Conservation (phyloP, 2,329 filamentous ascomycete species). For the Fusarium tjaetaba region DNA sequence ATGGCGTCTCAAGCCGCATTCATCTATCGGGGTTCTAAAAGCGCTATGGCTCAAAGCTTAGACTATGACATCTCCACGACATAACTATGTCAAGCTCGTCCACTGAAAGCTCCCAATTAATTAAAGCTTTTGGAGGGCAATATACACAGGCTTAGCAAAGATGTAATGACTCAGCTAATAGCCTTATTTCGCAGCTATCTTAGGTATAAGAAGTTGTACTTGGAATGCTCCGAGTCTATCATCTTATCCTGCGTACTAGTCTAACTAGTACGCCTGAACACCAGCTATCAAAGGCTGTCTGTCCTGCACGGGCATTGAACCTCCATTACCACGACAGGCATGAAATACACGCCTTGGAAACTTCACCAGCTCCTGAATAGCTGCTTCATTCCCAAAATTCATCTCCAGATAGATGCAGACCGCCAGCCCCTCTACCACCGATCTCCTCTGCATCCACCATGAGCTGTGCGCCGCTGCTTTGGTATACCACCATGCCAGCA, state of each 20-base stretch:
- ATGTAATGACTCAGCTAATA: neutral
- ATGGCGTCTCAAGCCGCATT: slow-evolving; percentile 26
- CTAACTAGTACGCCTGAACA: neutral
- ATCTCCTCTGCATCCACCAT: slow-evolving; percentile 61
- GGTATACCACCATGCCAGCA: slow-evolving; percentile 68
- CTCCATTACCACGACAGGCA: neutral
- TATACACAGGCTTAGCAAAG: neutral
- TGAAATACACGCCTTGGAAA: slow-evolving; percentile 34
- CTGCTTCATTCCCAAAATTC: slow-evolving; percentile 16
- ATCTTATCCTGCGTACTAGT: neutral
- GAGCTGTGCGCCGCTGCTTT: slow-evolving; percentile 52
- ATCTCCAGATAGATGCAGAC: slow-evolving; percentile 55
- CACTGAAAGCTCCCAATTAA: neutral
- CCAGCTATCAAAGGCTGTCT: neutral
- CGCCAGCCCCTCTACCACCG: slow-evolving; percentile 59
- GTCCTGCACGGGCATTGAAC: neutral
- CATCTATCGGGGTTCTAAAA: slow-evolving; percentile 28
- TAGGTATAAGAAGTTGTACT: too few species aligned
- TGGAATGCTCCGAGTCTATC: neutral
- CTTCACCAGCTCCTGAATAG: slow-evolving; percentile 25
- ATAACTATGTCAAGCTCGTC: neutral
- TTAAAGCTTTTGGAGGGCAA: neutral
- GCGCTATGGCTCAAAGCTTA: neutral
- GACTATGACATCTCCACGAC: neutral
- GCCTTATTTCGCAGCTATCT: neutral